A percentile compares a stretch with the other conserved stretches of the same genome.
These are phyloP conservation scores for Fomitopsis betulina DNA, from an alignment of 1,284 basidiomycete species.

Conservation along the genomic window DNA sequence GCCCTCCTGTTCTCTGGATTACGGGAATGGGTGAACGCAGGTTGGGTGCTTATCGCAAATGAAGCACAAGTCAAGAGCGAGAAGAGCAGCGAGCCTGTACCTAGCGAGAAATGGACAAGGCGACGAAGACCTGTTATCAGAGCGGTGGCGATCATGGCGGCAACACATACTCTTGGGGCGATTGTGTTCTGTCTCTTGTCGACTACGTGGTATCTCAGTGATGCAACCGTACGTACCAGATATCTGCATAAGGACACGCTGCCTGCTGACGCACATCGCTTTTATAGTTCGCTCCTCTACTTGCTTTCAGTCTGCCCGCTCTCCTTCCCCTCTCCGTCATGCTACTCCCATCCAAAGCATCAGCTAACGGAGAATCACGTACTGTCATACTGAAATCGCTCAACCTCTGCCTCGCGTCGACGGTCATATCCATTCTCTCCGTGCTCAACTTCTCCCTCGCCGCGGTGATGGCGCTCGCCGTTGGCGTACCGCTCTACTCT, in stretches of 20 bases:
- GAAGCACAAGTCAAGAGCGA: slow-evolving; percentile 21
- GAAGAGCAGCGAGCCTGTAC: background rate
- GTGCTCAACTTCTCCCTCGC: slow-evolving; percentile 90
- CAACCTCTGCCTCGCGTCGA: slow-evolving; percentile 74
- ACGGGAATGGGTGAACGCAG: slow-evolving; percentile 62
- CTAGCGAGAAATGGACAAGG: slow-evolving; percentile 27
- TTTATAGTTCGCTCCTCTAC: slow-evolving; percentile 1
- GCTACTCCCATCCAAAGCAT: background rate
- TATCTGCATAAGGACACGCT: too few species aligned
- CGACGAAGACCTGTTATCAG: slow-evolving; percentile 45
- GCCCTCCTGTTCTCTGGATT: slow-evolving; percentile 83
- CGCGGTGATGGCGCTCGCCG: slow-evolving; percentile 55
- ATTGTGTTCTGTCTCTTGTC: slow-evolving; percentile 43
- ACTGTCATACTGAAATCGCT: slow-evolving; percentile 60
- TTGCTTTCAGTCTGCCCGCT: background rate
- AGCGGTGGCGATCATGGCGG: slow-evolving; percentile 47
- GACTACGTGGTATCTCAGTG: slow-evolving; percentile 35
- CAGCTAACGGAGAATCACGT: slow-evolving; percentile 31
- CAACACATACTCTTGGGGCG: slow-evolving; percentile 50
- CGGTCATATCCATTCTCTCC: slow-evolving; percentile 78
- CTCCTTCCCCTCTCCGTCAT: background rate
- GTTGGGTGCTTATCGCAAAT: slow-evolving; percentile 38
- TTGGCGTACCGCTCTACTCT: slow-evolving; percentile 57
- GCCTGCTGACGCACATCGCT: background rate
- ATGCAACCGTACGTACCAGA: slow-evolving; percentile 33